Base-by-base conservation (phyloP, 2,329 filamentous ascomycete genomes). In the Reticulascus tulasneorum region DNA sequence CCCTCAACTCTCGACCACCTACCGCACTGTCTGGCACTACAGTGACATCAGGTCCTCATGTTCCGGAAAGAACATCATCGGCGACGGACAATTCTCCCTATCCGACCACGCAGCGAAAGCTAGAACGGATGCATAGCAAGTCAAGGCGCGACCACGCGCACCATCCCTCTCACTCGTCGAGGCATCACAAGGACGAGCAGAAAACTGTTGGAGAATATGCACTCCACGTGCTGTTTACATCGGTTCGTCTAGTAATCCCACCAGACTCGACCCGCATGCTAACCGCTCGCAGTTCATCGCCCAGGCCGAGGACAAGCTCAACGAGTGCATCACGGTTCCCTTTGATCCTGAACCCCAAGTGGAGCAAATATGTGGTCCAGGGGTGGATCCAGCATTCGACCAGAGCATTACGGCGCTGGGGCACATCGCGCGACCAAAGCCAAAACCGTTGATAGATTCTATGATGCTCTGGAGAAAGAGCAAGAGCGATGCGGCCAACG, bases 131-230 rank as follows among this genome's bases (percentile, higher is more conserved):
- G 60, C 79, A 83, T 18, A 82, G 77, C 37, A 86, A 78, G 57
- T 68, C 77, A 29, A 79, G 83, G 47, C 77, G 83, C 52, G 84
- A 89, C 44, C 82, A 87, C 55, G 68, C 73, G 7, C 83, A 85
- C 53, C 80, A 90, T 53, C 83, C 82, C 49, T 86, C 86, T 12
- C 82, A 88, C 52, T 91, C 86, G 23, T 82, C 82, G 33, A 75
- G 79, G 37, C 71, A 81, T 49, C 67, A 77, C 49, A 76, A 76
- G 49, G 78, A 84, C 35, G 87, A 94, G 46, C 78, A 84, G 47
- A 94, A 91, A 62, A 96, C 90, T 0, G 90, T 96, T n/a, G 90
- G 89, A 37, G 93, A 98, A 68, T 97, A 95, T 75, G 93, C 93
- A 15, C 70, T 98, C 42, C 91, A 97, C 62, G 91, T 97, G 50